A percentile compares a stretch with the other conserved stretches of the same genome.
phyloP scores from a whole-genome alignment of 495 filamentous ascomycete genomes.

The Extremus antarcticus region DNA sequence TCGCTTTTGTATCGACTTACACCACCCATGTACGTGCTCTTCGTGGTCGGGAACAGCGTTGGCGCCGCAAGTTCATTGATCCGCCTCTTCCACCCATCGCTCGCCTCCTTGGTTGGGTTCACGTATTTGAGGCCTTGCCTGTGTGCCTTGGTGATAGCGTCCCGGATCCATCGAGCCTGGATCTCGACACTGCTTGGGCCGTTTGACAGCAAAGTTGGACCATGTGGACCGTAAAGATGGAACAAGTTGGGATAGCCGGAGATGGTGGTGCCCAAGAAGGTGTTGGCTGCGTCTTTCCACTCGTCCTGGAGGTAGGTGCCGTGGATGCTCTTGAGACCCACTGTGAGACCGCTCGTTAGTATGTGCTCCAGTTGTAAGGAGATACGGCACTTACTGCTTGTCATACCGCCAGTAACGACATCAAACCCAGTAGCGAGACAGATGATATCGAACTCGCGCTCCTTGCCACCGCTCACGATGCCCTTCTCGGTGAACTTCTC shows the following conservation, averaged over 20 bases:
- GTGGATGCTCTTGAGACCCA: slow-evolving; percentile 36
- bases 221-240: slow-evolving; percentile 39
- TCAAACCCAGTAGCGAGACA: slow-evolving; percentile 49
- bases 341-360: slow-evolving; percentile 5
- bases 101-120: slow-evolving; percentile 32
- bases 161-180: slow-evolving; percentile 43
- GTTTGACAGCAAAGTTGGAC: slow-evolving; percentile 40
- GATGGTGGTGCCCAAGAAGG: slow-evolving; percentile 41
- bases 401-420: slow-evolving; percentile 39
- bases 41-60: slow-evolving; percentile 23
- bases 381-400: slow-evolving; percentile 17
- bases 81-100: slow-evolving; percentile 31
- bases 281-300: slow-evolving; percentile 37
- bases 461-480: slow-evolving; percentile 34
- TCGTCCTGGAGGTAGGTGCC: slow-evolving; percentile 35
- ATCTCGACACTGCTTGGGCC: slow-evolving; percentile 42
- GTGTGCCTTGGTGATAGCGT: slow-evolving; percentile 34
- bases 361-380: no score
- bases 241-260: slow-evolving; percentile 45
- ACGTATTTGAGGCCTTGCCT: slow-evolving; percentile 31
- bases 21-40: slow-evolving; percentile 40
- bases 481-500: slow-evolving; percentile 32
- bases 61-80: slow-evolving; percentile 15
- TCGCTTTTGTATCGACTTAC: not conserved
- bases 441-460: slow-evolving; percentile 42